Base-by-base conservation (phyloP, 2,329 filamentous ascomycete genomes). In the Trichoderma harzianum region DNA sequence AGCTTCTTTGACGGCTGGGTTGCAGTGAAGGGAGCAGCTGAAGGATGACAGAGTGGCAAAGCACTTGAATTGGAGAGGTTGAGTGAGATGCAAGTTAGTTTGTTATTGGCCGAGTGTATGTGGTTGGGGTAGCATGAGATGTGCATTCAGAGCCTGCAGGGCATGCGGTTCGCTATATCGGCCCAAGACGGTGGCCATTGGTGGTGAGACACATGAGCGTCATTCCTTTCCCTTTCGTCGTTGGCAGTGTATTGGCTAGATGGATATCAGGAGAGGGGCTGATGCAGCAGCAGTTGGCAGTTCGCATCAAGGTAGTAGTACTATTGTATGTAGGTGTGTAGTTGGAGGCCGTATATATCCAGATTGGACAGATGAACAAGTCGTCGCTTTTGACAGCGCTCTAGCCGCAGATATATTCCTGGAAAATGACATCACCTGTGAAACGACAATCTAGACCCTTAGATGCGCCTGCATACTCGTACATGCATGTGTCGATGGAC, bases 31-130 rank as follows among this genome's bases (percentile, higher is more conserved):
- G 34, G 36, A 18, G 53, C 47, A 67, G 64, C 64, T 67, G 64
- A 64, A 28, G 39, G 53, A 36, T 60, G 16, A 68, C 18, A 60
- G 24, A 58, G 65, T 68, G 65, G 65, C 65, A 58, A 68, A 47
- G 26, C n/a, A 5, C 51, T 1, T 36, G 3, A n/a, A 51, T 24
- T 26, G 63, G 47, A 32, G 63, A 66, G 53, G 21, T 18, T 58
- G 32, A 58, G 28, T n/a, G 24, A n/a, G 34, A 43, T 43, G 65
- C 36, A 16, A 0, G 5, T 63, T 36, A 11, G 8, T 3, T 0
- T 51, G 0, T 30, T 8, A 30, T 57, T 57, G 26, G 53, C 3
- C 53, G 6, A 14, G n/a, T 14, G n/a, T 12, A 53, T 24, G 21
- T 24, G 2, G 16, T 21, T 43, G 28, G 51, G 34, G 47, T 57